A percentile compares a stretch with the other conserved stretches of the same genome.
Evolutionary conservation across 805 yeast species (phyloP).

Genomic region (Metschnikowia proteae): DNA sequence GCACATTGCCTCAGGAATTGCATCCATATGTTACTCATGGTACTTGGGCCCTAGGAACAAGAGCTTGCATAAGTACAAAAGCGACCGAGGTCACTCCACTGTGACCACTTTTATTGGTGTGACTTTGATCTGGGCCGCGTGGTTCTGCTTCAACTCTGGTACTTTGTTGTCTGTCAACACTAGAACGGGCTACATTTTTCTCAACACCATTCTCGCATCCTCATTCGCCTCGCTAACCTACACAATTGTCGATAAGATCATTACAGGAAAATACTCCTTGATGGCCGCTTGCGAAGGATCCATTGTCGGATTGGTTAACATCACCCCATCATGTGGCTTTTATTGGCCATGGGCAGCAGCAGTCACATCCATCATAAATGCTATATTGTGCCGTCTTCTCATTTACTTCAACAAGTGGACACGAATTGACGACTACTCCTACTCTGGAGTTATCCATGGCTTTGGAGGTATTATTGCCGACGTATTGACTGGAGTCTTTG

Average conservation of each 20-base stretch:
- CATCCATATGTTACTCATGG: constrained; percentile 41
- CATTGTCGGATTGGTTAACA: constrained; percentile 43
- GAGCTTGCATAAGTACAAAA: constrained; percentile 22
- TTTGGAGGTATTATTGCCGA: constrained; percentile 47
- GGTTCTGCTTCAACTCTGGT: constrained; percentile 49
- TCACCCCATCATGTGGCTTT: constrained; percentile 46
- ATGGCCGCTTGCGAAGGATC: constrained; percentile 46
- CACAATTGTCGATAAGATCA: constrained; percentile 38
- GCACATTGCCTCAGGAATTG: constrained; percentile 43
- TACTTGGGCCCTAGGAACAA: constrained; percentile 40
- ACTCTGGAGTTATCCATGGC: constrained; percentile 46
- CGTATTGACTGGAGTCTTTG: constrained; percentile 43
- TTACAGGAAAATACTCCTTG: constrained; percentile 40
- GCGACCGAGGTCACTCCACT: constrained; percentile 32
- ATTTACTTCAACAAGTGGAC: constrained; percentile 36
- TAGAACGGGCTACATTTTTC: constrained; percentile 45
- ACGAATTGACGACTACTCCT: constrained; percentile 44
- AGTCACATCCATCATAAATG: constrained; percentile 39
- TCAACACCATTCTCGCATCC: constrained; percentile 51
- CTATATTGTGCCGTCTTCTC: constrained; percentile 33
- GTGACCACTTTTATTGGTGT: constrained; percentile 41
- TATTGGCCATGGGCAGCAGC: constrained; percentile 47
- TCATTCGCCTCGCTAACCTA: constrained; percentile 45
- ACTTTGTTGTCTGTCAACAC: constrained; percentile 37
- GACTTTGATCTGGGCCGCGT: constrained; percentile 46